Evolutionary conservation across 148 eudicot species (phyloP).

Genomic region (Camellia sinensis): DNA sequence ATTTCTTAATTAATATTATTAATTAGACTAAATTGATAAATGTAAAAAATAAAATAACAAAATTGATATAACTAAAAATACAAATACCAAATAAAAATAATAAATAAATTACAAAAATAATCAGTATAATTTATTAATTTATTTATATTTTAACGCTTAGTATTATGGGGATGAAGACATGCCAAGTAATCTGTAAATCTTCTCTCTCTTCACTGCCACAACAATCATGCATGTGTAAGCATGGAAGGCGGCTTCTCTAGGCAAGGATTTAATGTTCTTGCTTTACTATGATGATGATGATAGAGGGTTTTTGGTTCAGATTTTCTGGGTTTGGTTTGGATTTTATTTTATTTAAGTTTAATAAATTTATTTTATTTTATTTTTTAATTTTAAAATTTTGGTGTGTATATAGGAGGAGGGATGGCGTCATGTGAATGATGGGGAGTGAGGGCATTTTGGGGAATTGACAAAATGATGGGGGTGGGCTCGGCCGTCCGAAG

Average conservation of each 20-base stretch:
- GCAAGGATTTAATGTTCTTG: slow-evolving; percentile 39
- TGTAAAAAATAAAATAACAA: no score
- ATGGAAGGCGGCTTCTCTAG: slow-evolving; percentile 76
- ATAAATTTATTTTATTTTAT: background rate
- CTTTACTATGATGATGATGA: slow-evolving; percentile 26
- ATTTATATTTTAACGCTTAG: background rate
- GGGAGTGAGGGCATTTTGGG: slow-evolving; percentile 12
- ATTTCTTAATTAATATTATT: no score
- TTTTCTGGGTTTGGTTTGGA: background rate
- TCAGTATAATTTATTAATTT: background rate
- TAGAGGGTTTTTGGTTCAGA: background rate
- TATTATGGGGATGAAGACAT: no score
- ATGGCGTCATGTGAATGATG: slow-evolving; percentile 53
- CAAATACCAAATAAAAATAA: no score
- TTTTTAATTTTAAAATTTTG: background rate
- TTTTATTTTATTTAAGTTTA: background rate
- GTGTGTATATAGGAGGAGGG: background rate
- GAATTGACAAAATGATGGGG: slow-evolving; percentile 36
- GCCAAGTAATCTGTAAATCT: no score
- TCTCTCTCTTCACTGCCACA: slow-evolving; percentile 39
- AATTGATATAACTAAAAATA: no score
- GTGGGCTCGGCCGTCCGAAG: slow-evolving; percentile 66
- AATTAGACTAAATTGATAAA: no score
- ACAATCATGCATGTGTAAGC: slow-evolving; percentile 92
- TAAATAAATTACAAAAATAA: no score